Evolutionary conservation across 179 eudicot species (phyloP), one percentile per base, ranked within the genome.

Genomic region (Actinidia arguta): DNA sequence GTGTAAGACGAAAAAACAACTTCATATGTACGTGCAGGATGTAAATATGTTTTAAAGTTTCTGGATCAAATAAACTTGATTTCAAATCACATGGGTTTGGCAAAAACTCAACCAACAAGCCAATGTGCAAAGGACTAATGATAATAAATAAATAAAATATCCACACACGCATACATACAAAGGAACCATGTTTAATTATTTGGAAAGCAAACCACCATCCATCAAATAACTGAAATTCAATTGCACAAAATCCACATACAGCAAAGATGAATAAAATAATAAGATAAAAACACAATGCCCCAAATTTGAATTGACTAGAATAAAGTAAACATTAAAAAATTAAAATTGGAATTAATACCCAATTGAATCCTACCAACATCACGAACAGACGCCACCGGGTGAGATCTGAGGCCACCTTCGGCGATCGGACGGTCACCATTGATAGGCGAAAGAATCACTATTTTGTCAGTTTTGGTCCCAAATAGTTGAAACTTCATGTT

Each of bases 381-480:
- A 51, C 44, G 78, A 67, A 61, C 75, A 79, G 80, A 47, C 14
- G 68, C 22, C 18, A 18, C 31, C 4, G 70, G 67, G 36, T 20
- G 76, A 70, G 80, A 76, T 58, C 79, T 80, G 79, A 67, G 76
- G 73, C 70, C 81, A 71, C 18, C 81, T 66, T 52, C 83, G 39
- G 80, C 78, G 62, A 73, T 25, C 82, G 70, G 67, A 73, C 71
- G 80, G 66, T 81, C 82, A 46, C 54, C 86, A 39, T 70, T 83
- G 73, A 83, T 71, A 47, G 89, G 84, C 71, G 85, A 75, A 4
- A 85, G 83, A 59, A 79, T 80, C 79, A 80, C 58, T 54, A 82
- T 16, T 59, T 86, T 84, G 68, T 84, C 80, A 55, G 80, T 39
- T 50, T 86, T 79, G 4, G 89, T 79, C 67, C 51, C 75, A 24